Conservation (phyloP, 176 grass and related monocot genomes). For the Bromus sterilis region DNA sequence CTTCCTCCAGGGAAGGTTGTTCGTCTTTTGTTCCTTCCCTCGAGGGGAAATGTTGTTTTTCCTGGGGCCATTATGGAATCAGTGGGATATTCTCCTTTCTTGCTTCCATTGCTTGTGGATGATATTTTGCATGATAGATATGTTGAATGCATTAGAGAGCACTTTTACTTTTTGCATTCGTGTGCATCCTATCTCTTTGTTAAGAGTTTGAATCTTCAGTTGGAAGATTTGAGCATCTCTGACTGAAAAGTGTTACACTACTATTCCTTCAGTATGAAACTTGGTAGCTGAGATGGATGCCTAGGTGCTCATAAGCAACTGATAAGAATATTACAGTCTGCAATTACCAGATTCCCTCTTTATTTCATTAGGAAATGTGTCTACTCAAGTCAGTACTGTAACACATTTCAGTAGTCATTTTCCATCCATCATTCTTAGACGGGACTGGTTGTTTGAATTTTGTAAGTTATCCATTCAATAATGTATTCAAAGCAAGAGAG, state of each 20-base stretch:
- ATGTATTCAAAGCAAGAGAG: background rate
- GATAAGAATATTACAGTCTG: background rate
- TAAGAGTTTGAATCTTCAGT: background rate
- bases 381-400: too few species aligned
- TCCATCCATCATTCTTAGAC: background rate
- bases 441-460: background rate
- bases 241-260: background rate
- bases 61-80: background rate
- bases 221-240: background rate
- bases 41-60: background rate
- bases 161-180: background rate
- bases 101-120: background rate
- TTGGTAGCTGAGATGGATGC: background rate
- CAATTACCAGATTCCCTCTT: background rate
- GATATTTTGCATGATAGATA: background rate
- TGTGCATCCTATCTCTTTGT: background rate
- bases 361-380: background rate
- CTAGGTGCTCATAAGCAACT: background rate
- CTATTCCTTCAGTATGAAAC: background rate
- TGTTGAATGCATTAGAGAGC: background rate
- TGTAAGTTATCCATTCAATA: background rate
- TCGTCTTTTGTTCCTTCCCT: background rate
- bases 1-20: background rate
- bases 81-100: background rate
- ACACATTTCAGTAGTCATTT: too few species aligned